These are phyloP conservation scores for Diddensiella transvaalensis DNA, from an alignment of 805 yeast genomes.

Conservation along the genomic window DNA sequence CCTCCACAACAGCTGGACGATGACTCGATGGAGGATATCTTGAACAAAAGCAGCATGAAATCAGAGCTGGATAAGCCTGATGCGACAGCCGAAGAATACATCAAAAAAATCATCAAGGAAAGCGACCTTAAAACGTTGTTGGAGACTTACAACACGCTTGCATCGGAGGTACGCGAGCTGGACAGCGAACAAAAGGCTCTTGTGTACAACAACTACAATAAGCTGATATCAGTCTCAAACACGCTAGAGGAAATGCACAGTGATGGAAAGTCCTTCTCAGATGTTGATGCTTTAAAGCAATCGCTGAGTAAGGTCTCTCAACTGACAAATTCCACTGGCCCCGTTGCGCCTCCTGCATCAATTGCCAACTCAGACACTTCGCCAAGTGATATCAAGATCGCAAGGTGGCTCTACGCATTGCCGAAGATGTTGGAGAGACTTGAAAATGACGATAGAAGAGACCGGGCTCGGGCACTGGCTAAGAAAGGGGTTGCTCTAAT, in stretches of 20 bases:
- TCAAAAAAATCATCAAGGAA: constrained; percentile 19
- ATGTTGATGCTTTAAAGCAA: constrained; percentile 5
- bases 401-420: constrained; percentile 4
- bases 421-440: constrained; percentile 4
- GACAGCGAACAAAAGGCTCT: constrained; percentile 38
- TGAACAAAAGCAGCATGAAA: not conserved
- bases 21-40: not conserved
- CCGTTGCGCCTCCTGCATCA: not conserved
- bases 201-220: constrained; percentile 37
- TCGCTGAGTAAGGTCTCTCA: constrained; percentile 14
- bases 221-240: constrained; percentile 35
- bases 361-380: not conserved
- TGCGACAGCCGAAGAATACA: constrained; percentile 25
- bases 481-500: constrained; percentile 4
- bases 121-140: constrained; percentile 26
- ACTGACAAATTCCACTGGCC: constrained; percentile 7
- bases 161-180: constrained; percentile 29
- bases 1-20: constrained; percentile 3
- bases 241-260: constrained; percentile 28
- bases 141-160: constrained; percentile 26
- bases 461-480: constrained; percentile 10
- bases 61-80: constrained; percentile 22
- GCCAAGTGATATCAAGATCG: not conserved
- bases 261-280: not conserved
- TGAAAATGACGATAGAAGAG: not conserved